A percentile compares a stretch with the other conserved stretches of the same genome.
phyloP scores from a whole-genome alignment of 805 yeast species.

The Wickerhamiella lipophila region DNA sequence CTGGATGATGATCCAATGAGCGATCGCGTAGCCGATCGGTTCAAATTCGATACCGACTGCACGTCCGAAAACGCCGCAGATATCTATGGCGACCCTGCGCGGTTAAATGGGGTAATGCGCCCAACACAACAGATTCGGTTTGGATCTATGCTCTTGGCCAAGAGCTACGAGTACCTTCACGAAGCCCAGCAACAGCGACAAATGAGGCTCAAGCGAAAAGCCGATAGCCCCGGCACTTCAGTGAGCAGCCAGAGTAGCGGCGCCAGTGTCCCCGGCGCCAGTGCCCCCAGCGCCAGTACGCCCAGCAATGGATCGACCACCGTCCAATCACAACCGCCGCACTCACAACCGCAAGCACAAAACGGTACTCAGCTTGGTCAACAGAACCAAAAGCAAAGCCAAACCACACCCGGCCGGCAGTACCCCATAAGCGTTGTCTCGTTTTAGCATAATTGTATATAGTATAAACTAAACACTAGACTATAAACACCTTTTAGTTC shows the following conservation, averaged over 20 bases:
- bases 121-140: constrained; percentile 83
- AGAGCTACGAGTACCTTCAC: constrained; percentile 66
- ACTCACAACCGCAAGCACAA: background rate
- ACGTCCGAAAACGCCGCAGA: constrained; percentile 36
- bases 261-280: background rate
- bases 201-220: constrained; percentile 32
- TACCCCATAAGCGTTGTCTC: constrained; percentile 8
- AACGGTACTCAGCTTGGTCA: background rate
- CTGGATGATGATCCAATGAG: constrained; percentile 17
- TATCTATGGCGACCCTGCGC: constrained; percentile 65
- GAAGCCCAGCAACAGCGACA: constrained; percentile 66
- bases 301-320: background rate
- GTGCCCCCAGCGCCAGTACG: too few species aligned
- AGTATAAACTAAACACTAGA: background rate
- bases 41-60: constrained; percentile 54
- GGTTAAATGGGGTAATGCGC: constrained; percentile 65
- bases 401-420: background rate
- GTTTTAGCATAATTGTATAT: background rate
- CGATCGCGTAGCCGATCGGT: constrained; percentile 43
- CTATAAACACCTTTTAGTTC: background rate
- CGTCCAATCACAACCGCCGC: background rate
- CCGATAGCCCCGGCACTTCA: background rate
- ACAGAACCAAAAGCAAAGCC: background rate
- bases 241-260: background rate
- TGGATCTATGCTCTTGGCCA: constrained; percentile 80